A percentile compares a stretch with the other conserved stretches of the same genome.
These are phyloP conservation scores for Psidium guajava DNA, from an alignment of 345 rosid species.

Conservation along the genomic window DNA sequence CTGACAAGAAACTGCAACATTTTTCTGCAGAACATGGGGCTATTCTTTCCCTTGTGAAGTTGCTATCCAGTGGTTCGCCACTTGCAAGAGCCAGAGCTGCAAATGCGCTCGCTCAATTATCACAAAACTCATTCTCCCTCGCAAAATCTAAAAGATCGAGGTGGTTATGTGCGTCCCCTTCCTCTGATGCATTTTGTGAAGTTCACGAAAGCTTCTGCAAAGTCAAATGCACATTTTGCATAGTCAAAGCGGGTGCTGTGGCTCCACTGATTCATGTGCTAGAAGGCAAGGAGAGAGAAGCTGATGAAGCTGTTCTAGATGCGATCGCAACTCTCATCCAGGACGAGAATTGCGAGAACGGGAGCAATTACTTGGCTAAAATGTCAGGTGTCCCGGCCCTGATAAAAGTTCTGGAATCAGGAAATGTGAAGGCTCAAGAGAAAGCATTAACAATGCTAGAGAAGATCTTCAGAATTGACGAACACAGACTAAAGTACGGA, in stretches of 20 bases:
- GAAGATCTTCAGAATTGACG: conserved; percentile 33
- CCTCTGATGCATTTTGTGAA: conserved; percentile 29
- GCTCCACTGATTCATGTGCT: conserved; percentile 30
- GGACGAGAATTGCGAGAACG: conserved; percentile 47
- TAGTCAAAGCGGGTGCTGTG: conserved; percentile 50
- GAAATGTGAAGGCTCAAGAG: conserved; percentile 35
- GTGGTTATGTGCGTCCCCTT: conserved; percentile 37
- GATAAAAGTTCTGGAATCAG: conserved; percentile 25
- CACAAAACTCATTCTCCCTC: conserved; percentile 43
- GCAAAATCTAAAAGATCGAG: conserved; percentile 22
- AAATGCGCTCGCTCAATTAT: conserved; percentile 46
- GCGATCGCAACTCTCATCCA: conserved; percentile 49
- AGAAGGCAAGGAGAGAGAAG: conserved; percentile 38
- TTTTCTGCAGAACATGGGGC: conserved; percentile 37
- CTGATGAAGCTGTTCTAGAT: conserved; percentile 39
- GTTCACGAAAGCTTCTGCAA: conserved; percentile 43
- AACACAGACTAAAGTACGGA: conserved; percentile 24
- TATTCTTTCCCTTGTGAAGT: conserved; percentile 44
- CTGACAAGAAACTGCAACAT: conserved; percentile 53
- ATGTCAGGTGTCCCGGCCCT: conserved; percentile 26
- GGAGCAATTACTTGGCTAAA: conserved; percentile 37
- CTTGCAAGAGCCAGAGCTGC: conserved; percentile 44
- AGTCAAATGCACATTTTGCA: conserved; percentile 41
- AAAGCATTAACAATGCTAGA: conserved; percentile 50
- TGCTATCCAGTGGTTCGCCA: conserved; percentile 29